phyloP scores from a whole-genome alignment of 768 basidiomycete species.

The Russula virescens region DNA sequence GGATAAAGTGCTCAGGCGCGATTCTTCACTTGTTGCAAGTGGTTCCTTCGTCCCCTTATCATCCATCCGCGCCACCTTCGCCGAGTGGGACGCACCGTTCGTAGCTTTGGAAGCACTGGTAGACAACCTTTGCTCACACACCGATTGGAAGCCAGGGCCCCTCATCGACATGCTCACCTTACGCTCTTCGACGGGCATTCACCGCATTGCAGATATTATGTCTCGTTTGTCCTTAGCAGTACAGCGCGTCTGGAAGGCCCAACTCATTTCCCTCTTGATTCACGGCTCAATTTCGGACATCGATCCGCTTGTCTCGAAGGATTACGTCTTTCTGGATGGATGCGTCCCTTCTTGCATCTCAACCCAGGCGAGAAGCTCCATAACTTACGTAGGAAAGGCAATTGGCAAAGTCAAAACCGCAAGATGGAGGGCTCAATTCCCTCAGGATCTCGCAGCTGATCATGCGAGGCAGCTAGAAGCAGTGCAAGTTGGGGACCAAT shows the following conservation, averaged over 20 bases:
- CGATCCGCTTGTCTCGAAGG: conserved; percentile 63
- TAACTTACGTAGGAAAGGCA: conserved; percentile 81
- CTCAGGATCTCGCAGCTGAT: conserved; percentile 55
- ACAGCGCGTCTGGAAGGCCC: conserved; percentile 76
- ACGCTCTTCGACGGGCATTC: conserved; percentile 71
- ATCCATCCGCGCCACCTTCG: conserved; percentile 74
- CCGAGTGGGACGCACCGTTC: conserved; percentile 85
- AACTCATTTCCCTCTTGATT: conserved; percentile 75
- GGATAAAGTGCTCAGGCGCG: conserved; percentile 67
- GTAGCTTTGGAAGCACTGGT: conserved; percentile 63
- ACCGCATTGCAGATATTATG: conserved; percentile 67
- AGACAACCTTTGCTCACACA: conserved; percentile 50
- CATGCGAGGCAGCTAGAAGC: conserved; percentile 61
- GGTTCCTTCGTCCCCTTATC: conserved; percentile 84
- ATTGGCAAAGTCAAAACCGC: conserved; percentile 78
- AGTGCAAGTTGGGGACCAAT: conserved; percentile 69
- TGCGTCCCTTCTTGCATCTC: conserved; percentile 75
- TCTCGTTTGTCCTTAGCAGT: conserved; percentile 67
- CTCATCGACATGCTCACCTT: conserved; percentile 73
- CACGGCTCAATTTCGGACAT: conserved; percentile 60
- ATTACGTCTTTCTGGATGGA: conserved; percentile 54
- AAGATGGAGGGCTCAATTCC: conserved; percentile 73
- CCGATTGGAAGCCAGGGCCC: conserved; percentile 64
- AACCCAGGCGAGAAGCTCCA: conserved; percentile 66
- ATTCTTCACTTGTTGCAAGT: conserved; percentile 69